Conservation (phyloP, 495 filamentous ascomycete species). For the Articulospora tetracladia region DNA sequence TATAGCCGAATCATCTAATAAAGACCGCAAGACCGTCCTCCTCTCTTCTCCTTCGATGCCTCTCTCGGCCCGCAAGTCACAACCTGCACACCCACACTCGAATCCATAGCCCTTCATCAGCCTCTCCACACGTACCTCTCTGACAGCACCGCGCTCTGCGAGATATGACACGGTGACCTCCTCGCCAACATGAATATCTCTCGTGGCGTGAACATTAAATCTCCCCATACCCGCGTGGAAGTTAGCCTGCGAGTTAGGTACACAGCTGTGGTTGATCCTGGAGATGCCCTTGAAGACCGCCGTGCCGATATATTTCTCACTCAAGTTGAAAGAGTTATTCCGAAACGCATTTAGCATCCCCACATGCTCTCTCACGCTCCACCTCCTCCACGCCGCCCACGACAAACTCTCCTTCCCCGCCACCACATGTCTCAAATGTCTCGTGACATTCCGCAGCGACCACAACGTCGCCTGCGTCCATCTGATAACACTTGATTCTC, state of each 20-base stretch:
- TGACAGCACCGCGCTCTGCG: not conserved
- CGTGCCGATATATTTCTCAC: not conserved
- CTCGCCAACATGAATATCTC: conserved; percentile 60
- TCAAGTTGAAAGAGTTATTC: conserved; percentile 13
- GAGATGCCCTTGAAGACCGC: conserved; percentile 18
- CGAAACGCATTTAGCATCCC: conserved; percentile 7
- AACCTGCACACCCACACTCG: conserved; percentile 13
- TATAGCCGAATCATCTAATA: no score
- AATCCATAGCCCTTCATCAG: conserved; percentile 15
- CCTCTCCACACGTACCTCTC: not conserved
- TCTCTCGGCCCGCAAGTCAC: conserved; percentile 1
- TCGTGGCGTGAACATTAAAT: conserved; percentile 40
- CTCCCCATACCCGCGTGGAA: conserved; percentile 4
- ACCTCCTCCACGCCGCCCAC: not conserved
- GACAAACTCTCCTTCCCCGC: not conserved
- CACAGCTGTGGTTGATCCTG: conserved; percentile 16
- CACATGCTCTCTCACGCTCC: conserved; percentile 2
- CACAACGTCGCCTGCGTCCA: conserved; percentile 10
- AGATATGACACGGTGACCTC: conserved; percentile 84
- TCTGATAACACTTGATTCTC: not conserved
- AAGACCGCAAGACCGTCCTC: not conserved
- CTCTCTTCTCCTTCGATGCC: conserved; percentile 4
- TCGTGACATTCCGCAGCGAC: not conserved
- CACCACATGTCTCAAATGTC: not conserved
- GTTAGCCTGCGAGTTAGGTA: conserved; percentile 19